A percentile compares a stretch with the other conserved stretches of the same genome.
Evolutionary conservation across 441 rosid species (phyloP).

Genomic region (Pelargonium myrrhifolium): DNA sequence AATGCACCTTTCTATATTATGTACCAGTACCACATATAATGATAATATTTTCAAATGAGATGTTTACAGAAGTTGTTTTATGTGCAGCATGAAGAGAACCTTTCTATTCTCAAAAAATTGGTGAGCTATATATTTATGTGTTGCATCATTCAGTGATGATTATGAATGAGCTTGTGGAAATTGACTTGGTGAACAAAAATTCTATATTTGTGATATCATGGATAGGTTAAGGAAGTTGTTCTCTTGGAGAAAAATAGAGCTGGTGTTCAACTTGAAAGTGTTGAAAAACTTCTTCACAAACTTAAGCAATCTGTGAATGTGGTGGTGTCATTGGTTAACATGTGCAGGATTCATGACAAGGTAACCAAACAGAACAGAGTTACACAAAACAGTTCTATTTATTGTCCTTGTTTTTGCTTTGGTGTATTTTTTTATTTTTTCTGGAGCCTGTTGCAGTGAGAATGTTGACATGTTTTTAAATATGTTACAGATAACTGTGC

Average conservation of each 20-base stretch:
- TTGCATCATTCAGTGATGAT: slow-evolving; percentile 13
- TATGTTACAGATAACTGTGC: slow-evolving; percentile 47
- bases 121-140: slow-evolving; percentile 33
- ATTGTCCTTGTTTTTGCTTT: background rate
- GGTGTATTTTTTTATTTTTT: background rate
- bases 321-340: slow-evolving; percentile 61
- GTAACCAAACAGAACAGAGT: slow-evolving; percentile 27
- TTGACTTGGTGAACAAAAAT: background rate
- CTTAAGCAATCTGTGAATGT: slow-evolving; percentile 55
- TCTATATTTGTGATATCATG: slow-evolving; percentile 17
- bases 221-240: slow-evolving; percentile 49
- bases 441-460: slow-evolving; percentile 4
- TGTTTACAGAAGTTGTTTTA: slow-evolving; percentile 18
- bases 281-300: slow-evolving; percentile 37
- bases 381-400: slow-evolving; percentile 5
- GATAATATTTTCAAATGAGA: slow-evolving; percentile 7
- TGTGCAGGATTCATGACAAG: slow-evolving; percentile 62
- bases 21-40: slow-evolving; percentile 6
- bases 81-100: slow-evolving; percentile 76
- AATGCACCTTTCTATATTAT: slow-evolving; percentile 24
- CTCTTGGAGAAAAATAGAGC: slow-evolving; percentile 31
- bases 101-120: slow-evolving; percentile 44
- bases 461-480: slow-evolving; percentile 11
- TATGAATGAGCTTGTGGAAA: slow-evolving; percentile 9
- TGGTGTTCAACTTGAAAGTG: slow-evolving; percentile 33